Conservation (phyloP, 2,329 filamentous ascomycete genomes). For the Lasiodiplodia hormozganensis region DNA sequence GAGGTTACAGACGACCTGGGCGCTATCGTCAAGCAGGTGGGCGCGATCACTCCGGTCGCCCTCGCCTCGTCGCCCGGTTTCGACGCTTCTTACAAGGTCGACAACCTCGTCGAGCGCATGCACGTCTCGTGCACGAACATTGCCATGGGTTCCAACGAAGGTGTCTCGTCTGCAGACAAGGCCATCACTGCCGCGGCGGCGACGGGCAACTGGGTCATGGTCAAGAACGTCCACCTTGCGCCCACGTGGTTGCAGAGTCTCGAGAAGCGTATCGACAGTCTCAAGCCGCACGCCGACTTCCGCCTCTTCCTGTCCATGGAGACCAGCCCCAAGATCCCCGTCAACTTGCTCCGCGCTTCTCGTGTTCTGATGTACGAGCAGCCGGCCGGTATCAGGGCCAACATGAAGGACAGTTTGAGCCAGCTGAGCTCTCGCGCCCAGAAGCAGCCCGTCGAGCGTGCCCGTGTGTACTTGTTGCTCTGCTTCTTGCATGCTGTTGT, state of each 20-base stretch:
- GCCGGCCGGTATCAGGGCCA: slow-evolving; percentile 92
- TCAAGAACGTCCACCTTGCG: slow-evolving; percentile 98
- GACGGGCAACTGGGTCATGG: slow-evolving; percentile 90
- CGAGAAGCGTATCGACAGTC: slow-evolving; percentile 93
- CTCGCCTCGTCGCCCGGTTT: slow-evolving; percentile 95
- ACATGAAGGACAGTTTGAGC: slow-evolving; percentile 97
- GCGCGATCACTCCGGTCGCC: slow-evolving; percentile 83
- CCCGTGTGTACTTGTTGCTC: slow-evolving; percentile 85
- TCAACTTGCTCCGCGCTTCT: slow-evolving; percentile 91
- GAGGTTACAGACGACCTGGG: slow-evolving; percentile 86
- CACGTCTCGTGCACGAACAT: slow-evolving; percentile 90
- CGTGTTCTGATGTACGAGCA: slow-evolving; percentile 98
- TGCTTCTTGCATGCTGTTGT: slow-evolving; percentile 96
- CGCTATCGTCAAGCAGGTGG: slow-evolving; percentile 83
- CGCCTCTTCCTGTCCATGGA: slow-evolving; percentile 98
- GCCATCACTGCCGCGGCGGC: slow-evolving; percentile 92
- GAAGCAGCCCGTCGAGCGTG: slow-evolving; percentile 88
- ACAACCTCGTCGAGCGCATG: slow-evolving; percentile 86
- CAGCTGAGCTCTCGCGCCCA: slow-evolving; percentile 77
- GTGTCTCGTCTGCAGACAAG: slow-evolving; percentile 89
- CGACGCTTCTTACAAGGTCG: slow-evolving; percentile 98
- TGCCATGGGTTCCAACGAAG: slow-evolving; percentile 98
- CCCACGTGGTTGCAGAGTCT: slow-evolving; percentile 96
- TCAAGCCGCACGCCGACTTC: slow-evolving; percentile 94
- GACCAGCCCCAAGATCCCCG: slow-evolving; percentile 93